Base-by-base conservation (phyloP, 176 grass and related monocot species). In the Dactylis glomerata region DNA sequence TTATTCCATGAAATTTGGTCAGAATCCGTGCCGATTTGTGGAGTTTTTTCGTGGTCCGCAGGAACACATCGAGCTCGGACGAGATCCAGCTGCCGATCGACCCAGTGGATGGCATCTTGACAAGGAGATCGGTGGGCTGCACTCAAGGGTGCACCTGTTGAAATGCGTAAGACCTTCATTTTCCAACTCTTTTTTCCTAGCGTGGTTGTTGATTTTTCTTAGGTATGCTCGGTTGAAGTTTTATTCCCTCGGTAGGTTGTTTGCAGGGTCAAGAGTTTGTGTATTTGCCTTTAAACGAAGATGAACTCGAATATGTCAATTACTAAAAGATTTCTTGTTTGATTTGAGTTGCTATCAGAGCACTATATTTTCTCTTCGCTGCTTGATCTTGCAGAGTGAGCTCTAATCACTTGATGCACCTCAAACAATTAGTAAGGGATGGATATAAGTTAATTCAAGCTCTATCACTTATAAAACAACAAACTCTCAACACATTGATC, bases 21-120 rank as follows among this genome's bases (percentile, higher is more conserved):
- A 20, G n/a, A 47, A 0, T 26, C 6, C 12, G 1, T 73, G 66
- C n/a, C 38, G 14, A 58, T 77, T 70, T 61, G 49, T n/a, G 61
- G 73, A 45, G 24, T 32, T 27, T 56, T n/a, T 74, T 24, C 59
- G 0, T 65, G 28, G 13, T 30, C 73, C 57, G 81, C 66, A 88
- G 89, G 89, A 91, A 88, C 57, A 34, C 76, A 77, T 36, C 57
- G 49, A 62, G 57, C 57, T 91, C 75, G 27, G 89, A 91, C 27
- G 87, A 90, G 81, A 92, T 92, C 68, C 91, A 92, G 84, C 85
- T 92, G 84, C 61, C 81, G 91, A 92, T 92, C 80, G 87, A 87
- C 68, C 91, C 91, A 30, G 61, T 92, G 26, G 76, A 92, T 26
- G 79, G 84, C 1, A 92, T 55, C 85, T 92, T 78, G 87, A 92